phyloP scores from a whole-genome alignment of 768 basidiomycete species.

The Trichaptum fuscoviolaceum region DNA sequence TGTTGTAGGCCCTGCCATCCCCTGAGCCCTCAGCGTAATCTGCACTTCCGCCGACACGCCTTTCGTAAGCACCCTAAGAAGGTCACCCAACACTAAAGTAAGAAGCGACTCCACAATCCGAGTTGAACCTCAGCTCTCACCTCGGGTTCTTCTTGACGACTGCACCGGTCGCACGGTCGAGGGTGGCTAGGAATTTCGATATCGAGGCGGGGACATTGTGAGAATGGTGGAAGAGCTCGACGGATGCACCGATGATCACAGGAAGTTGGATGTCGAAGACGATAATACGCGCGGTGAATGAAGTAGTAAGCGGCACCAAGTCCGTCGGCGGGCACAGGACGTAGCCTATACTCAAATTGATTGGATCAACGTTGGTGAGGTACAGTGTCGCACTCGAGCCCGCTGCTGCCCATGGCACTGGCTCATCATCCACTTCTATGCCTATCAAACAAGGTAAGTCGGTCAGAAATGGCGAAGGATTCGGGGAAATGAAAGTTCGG shows the following conservation, averaged over 20 bases:
- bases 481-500: constrained; percentile 13
- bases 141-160: constrained; percentile 77
- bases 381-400: constrained; percentile 88
- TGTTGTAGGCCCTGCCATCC: constrained; percentile 41
- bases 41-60: constrained; percentile 81
- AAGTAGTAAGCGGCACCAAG: constrained; percentile 67
- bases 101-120: neutral
- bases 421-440: constrained; percentile 78
- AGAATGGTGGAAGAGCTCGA: constrained; percentile 95
- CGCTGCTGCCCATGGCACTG: constrained; percentile 81
- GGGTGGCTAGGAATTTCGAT: constrained; percentile 66
- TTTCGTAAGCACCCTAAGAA: constrained; percentile 75
- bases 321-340: constrained; percentile 77
- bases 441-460: constrained; percentile 36
- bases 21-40: constrained; percentile 61
- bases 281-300: constrained; percentile 84
- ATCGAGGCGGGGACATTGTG: constrained; percentile 88
- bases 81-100: constrained; percentile 8
- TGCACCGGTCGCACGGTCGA: constrained; percentile 75
- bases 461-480: neutral
- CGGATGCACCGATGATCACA: constrained; percentile 81
- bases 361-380: constrained; percentile 77
- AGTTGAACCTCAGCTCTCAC: constrained; percentile 36
- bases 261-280: constrained; percentile 91
- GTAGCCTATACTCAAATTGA: constrained; percentile 81